Evolutionary conservation across 2,329 filamentous ascomycete species (phyloP), one percentile per base, ranked within the genome.

Genomic region (Cyphellophora attinorum): DNA sequence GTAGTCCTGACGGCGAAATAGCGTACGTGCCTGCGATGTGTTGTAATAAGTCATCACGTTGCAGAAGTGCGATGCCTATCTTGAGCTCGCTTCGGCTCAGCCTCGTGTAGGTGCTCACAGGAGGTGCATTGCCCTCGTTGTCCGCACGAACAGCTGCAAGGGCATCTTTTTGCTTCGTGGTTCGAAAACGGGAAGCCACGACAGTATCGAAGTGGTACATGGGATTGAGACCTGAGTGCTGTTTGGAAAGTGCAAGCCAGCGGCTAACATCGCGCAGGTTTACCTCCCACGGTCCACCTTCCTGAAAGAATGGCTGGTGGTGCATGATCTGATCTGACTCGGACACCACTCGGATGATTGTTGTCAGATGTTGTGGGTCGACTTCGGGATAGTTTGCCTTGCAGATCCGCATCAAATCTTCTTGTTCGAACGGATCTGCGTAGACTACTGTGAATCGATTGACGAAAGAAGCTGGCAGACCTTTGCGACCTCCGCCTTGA

Each of bases 401-500:
- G 30, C 86, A 93, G 44, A 98, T 96, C 30, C 81, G 65, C 40
- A 80, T 71, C 39, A 98, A 61, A 62, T 98, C 91, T 19, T 84
- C 72, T 16, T 81, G 69, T 11, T 73, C 81, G 55, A 98, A 91
- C 4, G 86, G 74, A 52, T 98, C 91, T 38, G 91, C 86, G 59
- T 96, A 96, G 0, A 98, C 93, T 12, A 98, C 89, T 23, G 93
- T 91, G 56, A 98, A 98, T 29, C 93, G 82, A 56, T 98, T 96
- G 42, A 98, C 91, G 51, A 98, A 98, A 1, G 91, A 96, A 38
- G 82, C 83, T 2, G 91, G 91, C 21, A 98, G 65, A 25, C 91
- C 91, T 59, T 98, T 98, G 48, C 91, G 76, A 6, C 91, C 91
- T 44, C 91, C 89, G 38, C 91, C 91, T 60, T 98, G 91, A 51